A percentile compares a stretch with the other conserved stretches of the same genome.
These are phyloP conservation scores for Crithidia brevicula DNA, from an alignment of 208 protist species.

Conservation along the genomic window DNA sequence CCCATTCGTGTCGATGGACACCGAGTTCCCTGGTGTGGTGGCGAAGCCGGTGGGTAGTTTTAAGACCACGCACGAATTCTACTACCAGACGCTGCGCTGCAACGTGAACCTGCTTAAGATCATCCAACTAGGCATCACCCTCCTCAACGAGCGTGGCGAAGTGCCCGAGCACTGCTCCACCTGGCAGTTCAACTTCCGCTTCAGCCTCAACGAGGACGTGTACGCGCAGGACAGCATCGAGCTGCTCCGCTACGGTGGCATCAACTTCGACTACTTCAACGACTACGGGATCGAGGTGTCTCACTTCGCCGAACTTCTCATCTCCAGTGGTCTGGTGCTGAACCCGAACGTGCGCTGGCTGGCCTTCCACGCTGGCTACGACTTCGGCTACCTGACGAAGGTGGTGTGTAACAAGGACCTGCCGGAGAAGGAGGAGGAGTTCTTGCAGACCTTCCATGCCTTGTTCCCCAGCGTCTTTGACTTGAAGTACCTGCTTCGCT, in stretches of 20 bases:
- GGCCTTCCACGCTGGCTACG: conserved; percentile 98
- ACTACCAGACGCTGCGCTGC: conserved; percentile 97
- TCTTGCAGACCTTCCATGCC: conserved; percentile 94
- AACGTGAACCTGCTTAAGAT: conserved; percentile 99
- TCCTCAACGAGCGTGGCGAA: conserved; percentile 97
- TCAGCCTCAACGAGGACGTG: conserved; percentile 96
- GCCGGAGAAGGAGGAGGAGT: conserved; percentile 97
- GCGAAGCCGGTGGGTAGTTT: conserved; percentile 96
- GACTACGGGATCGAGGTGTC: conserved; percentile 96
- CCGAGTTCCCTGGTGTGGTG: conserved; percentile 99
- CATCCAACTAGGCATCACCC: conserved; percentile 99
- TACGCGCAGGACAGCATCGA: conserved; percentile 98
- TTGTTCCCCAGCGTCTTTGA: conserved; percentile 99
- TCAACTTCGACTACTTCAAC: conserved; percentile 97
- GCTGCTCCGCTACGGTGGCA: conserved; percentile 95
- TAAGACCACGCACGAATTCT: conserved; percentile 94
- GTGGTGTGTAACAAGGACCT: conserved; percentile 96
- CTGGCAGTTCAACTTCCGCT: conserved; percentile 99
- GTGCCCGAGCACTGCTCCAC: conserved; percentile 94
- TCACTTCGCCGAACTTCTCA: conserved; percentile 98
- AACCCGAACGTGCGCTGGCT: conserved; percentile 97
- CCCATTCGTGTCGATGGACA: conserved; percentile 98
- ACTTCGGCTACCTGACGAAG: conserved; percentile 98
- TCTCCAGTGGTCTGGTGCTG: conserved; percentile 96
- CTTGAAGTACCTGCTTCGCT: conserved; percentile 99